Evolutionary conservation across 2,329 filamentous ascomycete species (phyloP).

Genomic region (Scedosporium boydii): DNA sequence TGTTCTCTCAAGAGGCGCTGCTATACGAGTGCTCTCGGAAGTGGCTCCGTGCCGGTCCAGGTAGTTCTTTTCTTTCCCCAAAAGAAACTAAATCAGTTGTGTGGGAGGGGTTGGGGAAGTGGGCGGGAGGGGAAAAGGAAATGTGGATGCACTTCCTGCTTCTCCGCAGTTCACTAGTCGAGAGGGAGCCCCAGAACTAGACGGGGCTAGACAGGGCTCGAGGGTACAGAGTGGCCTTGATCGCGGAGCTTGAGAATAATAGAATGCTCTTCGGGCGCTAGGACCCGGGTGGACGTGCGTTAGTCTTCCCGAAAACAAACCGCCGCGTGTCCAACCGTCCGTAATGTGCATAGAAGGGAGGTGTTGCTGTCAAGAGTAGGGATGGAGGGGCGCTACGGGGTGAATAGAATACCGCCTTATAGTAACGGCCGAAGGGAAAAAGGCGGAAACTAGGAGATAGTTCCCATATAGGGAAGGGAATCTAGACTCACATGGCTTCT

Average conservation of each 20-base stretch:
- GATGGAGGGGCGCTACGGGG: too few species aligned
- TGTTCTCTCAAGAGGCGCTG: too few species aligned
- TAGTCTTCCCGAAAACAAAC: neutral
- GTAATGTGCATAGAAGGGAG: neutral
- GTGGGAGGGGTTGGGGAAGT: too few species aligned
- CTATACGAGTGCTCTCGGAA: too few species aligned
- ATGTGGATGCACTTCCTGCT: neutral
- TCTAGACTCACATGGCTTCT: conserved; percentile 5
- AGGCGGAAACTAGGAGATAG: neutral
- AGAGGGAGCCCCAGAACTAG: neutral
- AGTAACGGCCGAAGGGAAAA: neutral
- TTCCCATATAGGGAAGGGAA: neutral
- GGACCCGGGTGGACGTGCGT: neutral
- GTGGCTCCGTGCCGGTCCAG: too few species aligned
- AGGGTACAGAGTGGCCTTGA: neutral
- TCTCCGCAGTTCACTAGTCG: too few species aligned
- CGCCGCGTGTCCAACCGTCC: neutral
- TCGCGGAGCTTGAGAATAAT: neutral
- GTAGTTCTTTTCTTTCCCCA: too few species aligned
- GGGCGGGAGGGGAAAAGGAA: neutral
- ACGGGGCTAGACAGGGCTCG: neutral
- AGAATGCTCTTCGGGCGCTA: neutral
- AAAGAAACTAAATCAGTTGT: too few species aligned
- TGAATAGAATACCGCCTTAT: neutral
- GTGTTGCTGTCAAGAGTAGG: neutral